A percentile compares a stretch with the other conserved stretches of the same genome.
These are phyloP conservation scores for Porcisia deanei DNA, from an alignment of 208 protist species.

Conservation along the genomic window DNA sequence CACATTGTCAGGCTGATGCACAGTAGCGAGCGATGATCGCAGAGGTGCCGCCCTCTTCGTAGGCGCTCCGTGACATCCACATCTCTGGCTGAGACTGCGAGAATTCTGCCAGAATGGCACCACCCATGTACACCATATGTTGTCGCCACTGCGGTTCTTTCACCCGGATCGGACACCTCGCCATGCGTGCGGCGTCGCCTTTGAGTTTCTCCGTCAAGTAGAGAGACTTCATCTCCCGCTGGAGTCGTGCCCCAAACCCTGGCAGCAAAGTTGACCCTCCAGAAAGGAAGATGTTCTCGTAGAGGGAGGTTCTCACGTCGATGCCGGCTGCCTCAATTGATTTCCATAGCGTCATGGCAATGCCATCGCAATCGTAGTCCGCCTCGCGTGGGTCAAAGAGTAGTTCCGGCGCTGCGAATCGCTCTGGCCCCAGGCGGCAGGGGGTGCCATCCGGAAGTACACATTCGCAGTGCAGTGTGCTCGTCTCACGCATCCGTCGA, in stretches of 20 bases:
- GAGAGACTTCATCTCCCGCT: conserved; percentile 93
- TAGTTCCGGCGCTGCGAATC: conserved; percentile 93
- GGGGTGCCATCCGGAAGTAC: conserved; percentile 93
- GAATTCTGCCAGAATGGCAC: conserved; percentile 95
- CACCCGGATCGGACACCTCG: conserved; percentile 92
- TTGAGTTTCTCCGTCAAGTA: conserved; percentile 93
- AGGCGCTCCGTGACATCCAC: conserved; percentile 47
- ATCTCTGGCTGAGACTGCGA: conserved; percentile 83
- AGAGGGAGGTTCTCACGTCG: conserved; percentile 85
- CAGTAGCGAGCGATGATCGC: conserved; percentile 11
- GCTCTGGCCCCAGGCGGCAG: conserved; percentile 93
- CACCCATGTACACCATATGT: conserved; percentile 98
- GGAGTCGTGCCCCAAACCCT: conserved; percentile 94
- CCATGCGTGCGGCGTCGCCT: conserved; percentile 60
- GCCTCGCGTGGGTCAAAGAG: conserved; percentile 96
- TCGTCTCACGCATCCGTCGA: conserved; percentile 84
- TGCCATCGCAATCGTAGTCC: conserved; percentile 90
- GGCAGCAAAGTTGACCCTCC: conserved; percentile 98
- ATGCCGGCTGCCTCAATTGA: conserved; percentile 88
- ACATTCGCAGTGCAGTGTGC: conserved; percentile 48
- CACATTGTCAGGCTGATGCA: background rate
- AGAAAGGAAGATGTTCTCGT: conserved; percentile 97
- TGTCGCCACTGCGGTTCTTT: conserved; percentile 97
- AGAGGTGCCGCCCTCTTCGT: conserved; percentile 16
- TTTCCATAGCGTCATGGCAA: conserved; percentile 93